A percentile compares a stretch with the other conserved stretches of the same genome.
These are phyloP conservation scores for Rhizopogon sp. DNA, from an alignment of 768 basidiomycete genomes.

Conservation along the genomic window DNA sequence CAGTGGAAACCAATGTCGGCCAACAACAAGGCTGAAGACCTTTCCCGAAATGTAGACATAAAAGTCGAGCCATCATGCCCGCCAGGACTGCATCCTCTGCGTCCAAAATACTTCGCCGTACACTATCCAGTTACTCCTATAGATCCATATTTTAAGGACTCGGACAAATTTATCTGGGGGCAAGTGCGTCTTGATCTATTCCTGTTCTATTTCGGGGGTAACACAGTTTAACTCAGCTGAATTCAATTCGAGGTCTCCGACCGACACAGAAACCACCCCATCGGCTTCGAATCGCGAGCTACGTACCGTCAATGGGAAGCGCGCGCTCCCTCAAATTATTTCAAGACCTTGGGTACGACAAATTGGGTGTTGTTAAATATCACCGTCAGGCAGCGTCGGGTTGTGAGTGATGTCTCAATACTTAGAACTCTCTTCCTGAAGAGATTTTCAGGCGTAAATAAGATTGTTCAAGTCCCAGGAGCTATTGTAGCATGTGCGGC, in stretches of 20 bases:
- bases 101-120: constrained; percentile 12
- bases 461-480: constrained; percentile 40
- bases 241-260: neutral
- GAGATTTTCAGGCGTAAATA: constrained; percentile 41
- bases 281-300: neutral
- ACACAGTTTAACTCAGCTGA: neutral
- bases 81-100: constrained; percentile 3
- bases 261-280: neutral
- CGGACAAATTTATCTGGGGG: constrained; percentile 10
- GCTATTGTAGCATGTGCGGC: constrained; percentile 42
- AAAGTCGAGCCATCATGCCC: constrained; percentile 1
- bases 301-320: neutral
- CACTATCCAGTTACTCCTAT: constrained; percentile 15
- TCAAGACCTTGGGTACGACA: constrained; percentile 18
- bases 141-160: constrained; percentile 9
- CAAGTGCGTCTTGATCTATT: constrained; percentile 9
- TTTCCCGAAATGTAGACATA: constrained; percentile 13
- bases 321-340: constrained; percentile 19
- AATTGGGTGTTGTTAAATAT: constrained; percentile 22
- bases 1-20: constrained; percentile 23
- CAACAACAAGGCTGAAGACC: constrained; percentile 27
- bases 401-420: constrained; percentile 17
- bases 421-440: neutral
- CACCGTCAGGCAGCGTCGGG: constrained; percentile 44
- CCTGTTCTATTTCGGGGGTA: neutral